Evolutionary conservation across 1,284 basidiomycete species (phyloP).

Genomic region (Melampsora larici-populina): DNA sequence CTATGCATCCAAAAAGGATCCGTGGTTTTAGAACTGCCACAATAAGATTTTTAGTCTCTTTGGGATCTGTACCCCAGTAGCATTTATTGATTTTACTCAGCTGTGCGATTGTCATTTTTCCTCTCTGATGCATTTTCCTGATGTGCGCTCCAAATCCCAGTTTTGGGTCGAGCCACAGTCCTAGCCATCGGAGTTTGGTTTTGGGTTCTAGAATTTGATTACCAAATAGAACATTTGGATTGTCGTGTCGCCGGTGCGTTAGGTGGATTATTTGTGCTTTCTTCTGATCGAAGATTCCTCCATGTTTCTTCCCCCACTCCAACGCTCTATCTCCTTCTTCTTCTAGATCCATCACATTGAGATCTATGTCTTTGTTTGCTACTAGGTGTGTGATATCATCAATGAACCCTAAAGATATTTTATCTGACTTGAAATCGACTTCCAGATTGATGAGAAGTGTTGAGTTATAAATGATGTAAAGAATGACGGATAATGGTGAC

Average conservation of each 20-base stretch:
- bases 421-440: background rate
- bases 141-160: background rate
- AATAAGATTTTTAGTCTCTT: background rate
- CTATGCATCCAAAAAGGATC: background rate
- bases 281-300: background rate
- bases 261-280: background rate
- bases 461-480: conserved; percentile 8
- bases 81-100: background rate
- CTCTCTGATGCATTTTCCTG: background rate
- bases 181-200: background rate
- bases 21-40: background rate
- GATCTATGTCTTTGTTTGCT: background rate
- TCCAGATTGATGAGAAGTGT: background rate
- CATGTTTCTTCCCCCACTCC: background rate
- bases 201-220: background rate
- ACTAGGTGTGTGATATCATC: background rate
- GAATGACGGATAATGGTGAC: too few species aligned
- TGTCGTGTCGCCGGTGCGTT: background rate
- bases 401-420: background rate
- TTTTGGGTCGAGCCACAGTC: background rate
- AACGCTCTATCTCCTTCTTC: background rate
- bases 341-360: background rate
- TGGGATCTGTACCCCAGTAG: background rate
- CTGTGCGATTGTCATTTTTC: background rate
- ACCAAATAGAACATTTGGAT: background rate